Percentiles rank a stretch among this genome's conserved stretches.
Evolutionary conservation across 2,329 filamentous ascomycete species (phyloP).

Genomic region (Exophiala sp.): DNA sequence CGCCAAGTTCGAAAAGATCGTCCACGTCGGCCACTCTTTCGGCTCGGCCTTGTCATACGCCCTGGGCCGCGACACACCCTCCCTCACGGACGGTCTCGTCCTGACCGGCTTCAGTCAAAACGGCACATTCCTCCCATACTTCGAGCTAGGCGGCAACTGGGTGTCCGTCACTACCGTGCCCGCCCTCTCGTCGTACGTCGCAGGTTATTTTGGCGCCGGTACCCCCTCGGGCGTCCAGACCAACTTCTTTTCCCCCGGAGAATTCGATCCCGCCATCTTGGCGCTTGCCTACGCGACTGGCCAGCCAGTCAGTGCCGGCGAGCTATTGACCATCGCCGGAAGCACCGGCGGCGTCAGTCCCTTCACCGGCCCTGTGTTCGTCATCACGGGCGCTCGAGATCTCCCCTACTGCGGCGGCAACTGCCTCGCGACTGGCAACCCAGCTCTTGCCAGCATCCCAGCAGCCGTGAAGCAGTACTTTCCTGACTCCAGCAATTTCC

Average conservation of each 20-base stretch:
- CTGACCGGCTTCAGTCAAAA: slow-evolving; percentile 61
- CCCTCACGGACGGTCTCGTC: slow-evolving; percentile 55
- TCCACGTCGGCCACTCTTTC: slow-evolving; percentile 63
- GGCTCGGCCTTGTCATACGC: slow-evolving; percentile 58
- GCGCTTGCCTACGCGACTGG: slow-evolving; percentile 45
- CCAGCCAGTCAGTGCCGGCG: slow-evolving; percentile 58
- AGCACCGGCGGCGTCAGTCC: slow-evolving; percentile 30
- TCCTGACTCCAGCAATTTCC: slow-evolving; percentile 47
- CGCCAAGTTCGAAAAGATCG: slow-evolving; percentile 37
- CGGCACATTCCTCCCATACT: slow-evolving; percentile 41
- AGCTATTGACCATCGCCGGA: slow-evolving; percentile 55
- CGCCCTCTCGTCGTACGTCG: slow-evolving; percentile 51
- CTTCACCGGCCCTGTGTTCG: slow-evolving; percentile 55
- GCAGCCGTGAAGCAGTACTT: slow-evolving; percentile 43
- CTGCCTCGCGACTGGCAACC: slow-evolving; percentile 47
- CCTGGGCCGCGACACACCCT: slow-evolving; percentile 43
- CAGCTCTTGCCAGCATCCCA: slow-evolving; percentile 43
- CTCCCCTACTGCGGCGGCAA: slow-evolving; percentile 61
- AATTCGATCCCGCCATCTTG: slow-evolving; percentile 55
- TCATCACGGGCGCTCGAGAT: slow-evolving; percentile 56
- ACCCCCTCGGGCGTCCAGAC: slow-evolving; percentile 48
- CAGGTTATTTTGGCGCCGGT: slow-evolving; percentile 43
- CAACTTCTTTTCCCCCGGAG: slow-evolving; percentile 48
- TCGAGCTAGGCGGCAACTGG: slow-evolving; percentile 21
- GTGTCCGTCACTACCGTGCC: slow-evolving; percentile 15